Base-by-base conservation (phyloP, 2,329 filamentous ascomycete genomes). In the Alternaria sp. region DNA sequence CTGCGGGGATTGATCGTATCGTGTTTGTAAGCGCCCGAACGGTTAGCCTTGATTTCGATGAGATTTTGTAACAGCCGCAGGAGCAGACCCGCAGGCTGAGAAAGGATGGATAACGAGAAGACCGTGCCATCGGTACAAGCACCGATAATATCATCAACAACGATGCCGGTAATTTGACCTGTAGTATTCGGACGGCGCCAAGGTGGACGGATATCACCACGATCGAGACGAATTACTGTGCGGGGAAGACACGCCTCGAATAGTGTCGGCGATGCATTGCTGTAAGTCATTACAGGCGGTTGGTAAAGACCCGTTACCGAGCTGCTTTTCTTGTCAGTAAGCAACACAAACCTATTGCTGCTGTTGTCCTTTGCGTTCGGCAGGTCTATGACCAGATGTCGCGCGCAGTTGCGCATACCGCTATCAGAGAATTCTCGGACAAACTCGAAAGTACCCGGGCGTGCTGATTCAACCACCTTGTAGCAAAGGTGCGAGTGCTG, bases 41-140 rank as follows among this genome's bases (percentile, higher is more conserved):
- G 62, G 4, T 48, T 60, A 7, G 55, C 51, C 47, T 72, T 72
- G 9, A 59, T 65, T 34, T 72, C 66, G 26, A 78, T 68, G 32
- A 96, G 75, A 59, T 90, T 89, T 71, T 96, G 89, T 1, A 97
- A 74, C 63, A 94, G 88, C 58, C 85, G 85, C 5, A 98, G 82
- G 4, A 96, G 81, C 7, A 84, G 83, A 87, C 90, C 91, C 7
- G 89, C 85, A 2, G 85, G 78, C 18, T 85, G 70, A 9, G 84
- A 81, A 0, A 98, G 79, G 14, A 94, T 79, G 1, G 86, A 86
- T 68, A 97, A 90, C 16, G 80, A 75, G 43, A 83, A 81, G 14
- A 88, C 70, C 1, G 82, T 80, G 34, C 86, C 86, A 57, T 86
- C 84, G 54, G 82, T 79, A 48, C 82, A 82, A 22, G 81, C 81